Evolutionary conservation across 2,329 filamentous ascomycete species (phyloP), one percentile per base, ranked within the genome.

Genomic region (Penicillium occitanis): DNA sequence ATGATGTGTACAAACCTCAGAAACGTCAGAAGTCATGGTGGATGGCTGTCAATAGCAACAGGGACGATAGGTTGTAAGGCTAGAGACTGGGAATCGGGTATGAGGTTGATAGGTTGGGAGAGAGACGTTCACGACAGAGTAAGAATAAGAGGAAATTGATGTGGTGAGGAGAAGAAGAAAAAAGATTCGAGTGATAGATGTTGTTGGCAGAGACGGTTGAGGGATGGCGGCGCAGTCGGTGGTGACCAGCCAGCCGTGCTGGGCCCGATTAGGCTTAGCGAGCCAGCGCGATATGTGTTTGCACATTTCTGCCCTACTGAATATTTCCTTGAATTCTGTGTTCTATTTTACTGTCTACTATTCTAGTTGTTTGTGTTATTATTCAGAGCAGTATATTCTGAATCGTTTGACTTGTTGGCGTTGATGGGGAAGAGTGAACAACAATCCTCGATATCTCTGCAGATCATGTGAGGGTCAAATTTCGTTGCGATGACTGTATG

Each of bases 11-110:
- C 86, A 75, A 85, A 88, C 86, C 82, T 88, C 86, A 81, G 84
- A 85, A 79, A 88, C 86, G 82, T 88, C 86, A 81, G 84, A 85
- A 79, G 84, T 83, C 86, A 88, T 88, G 77, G 75, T 86, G 78
- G 74, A 70, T 72, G 71, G 40, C 28, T 58, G 51, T 46, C 53
- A 69, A 53, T 65, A 63, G 63, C 57, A 51, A 51, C 30, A n/a
- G 28, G 59, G 30, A 48, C 22, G 35, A 25, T 14, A 13, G 50
- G 14, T 42, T 30, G 28, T n/a, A n/a, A 44, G 35, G 35, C 28
- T 22, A 42, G 28, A 50, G 37, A 42, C 33, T 58, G 28, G 51
- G 48, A 42, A 51, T 22, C 33, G 35, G 25, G 17, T 6, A 33
- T 14, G 19, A 14, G 55, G 14, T 22, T 30, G 37, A 28, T 44